phyloP scores from a whole-genome alignment of 306 rosid genomes.

The Cyamopsis tetragonoloba region DNA sequence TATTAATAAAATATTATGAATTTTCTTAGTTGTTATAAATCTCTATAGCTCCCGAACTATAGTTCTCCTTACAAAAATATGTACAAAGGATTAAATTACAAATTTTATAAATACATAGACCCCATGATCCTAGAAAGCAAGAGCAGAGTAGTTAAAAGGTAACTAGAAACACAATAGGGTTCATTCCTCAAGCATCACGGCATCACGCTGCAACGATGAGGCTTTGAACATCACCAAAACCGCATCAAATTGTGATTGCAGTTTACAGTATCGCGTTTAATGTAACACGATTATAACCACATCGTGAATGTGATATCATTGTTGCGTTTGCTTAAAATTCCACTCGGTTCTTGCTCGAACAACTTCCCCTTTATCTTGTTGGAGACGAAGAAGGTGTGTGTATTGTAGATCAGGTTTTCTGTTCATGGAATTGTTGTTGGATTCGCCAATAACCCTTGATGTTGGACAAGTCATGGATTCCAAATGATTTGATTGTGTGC shows the following conservation, averaged over 20 bases:
- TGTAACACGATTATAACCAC: too few species aligned
- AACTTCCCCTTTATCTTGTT: conserved; percentile 53
- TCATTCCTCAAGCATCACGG: too few species aligned
- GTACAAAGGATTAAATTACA: not conserved
- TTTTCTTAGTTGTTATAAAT: not conserved
- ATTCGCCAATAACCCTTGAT: conserved; percentile 30
- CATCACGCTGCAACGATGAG: too few species aligned
- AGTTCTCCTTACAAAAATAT: not conserved
- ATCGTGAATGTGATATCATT: too few species aligned
- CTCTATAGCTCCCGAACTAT: not conserved
- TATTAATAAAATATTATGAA: not conserved
- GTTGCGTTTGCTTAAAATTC: conserved; percentile 36
- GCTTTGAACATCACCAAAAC: too few species aligned
- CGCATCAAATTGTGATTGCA: too few species aligned
- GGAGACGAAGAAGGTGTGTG: conserved; percentile 87
- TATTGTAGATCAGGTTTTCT: conserved; percentile 44
- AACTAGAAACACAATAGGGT: not conserved
- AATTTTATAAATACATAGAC: not conserved
- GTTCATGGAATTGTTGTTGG: conserved; percentile 34
- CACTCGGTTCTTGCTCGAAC: conserved; percentile 84
- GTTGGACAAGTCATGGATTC: conserved; percentile 76
- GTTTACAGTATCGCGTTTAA: too few species aligned
- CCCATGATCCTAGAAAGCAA: not conserved
- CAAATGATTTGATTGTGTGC: conserved; percentile 61
- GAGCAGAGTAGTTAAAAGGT: not conserved